Percentiles rank a stretch among this genome's conserved stretches.
Evolutionary conservation across 768 basidiomycete species (phyloP).

Genomic region (Xerocomus brunneocitrinus): DNA sequence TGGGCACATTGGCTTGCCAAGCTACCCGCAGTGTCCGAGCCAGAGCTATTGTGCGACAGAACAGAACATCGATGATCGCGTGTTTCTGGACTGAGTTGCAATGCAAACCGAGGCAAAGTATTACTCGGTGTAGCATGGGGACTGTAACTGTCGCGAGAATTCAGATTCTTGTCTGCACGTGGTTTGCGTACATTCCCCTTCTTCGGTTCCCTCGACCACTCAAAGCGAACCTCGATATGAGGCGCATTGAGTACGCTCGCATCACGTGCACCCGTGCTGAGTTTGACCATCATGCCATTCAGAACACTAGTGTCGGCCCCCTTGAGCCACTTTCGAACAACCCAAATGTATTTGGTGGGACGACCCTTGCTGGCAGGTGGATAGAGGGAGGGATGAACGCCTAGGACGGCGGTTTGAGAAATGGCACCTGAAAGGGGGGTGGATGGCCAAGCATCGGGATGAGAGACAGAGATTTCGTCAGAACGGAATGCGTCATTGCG

Average conservation of each 20-base stretch:
- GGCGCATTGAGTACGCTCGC: slow-evolving; percentile 18
- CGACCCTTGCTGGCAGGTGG: slow-evolving; percentile 40
- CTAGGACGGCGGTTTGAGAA: slow-evolving; percentile 50
- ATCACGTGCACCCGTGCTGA: slow-evolving; percentile 29
- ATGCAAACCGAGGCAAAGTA: slow-evolving; percentile 3
- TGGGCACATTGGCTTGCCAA: slow-evolving; percentile 12
- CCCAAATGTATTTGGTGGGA: slow-evolving; percentile 64
- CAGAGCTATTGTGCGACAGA: slow-evolving; percentile 37
- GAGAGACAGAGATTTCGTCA: slow-evolving; percentile 16
- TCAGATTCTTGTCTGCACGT: slow-evolving; percentile 15
- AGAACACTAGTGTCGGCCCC: slow-evolving; percentile 42
- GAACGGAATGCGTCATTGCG: slow-evolving; percentile 5
- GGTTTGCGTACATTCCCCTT: slow-evolving; percentile 20
- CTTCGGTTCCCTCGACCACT: slow-evolving; percentile 57
- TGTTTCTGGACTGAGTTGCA: slow-evolving; percentile 9
- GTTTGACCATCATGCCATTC: slow-evolving; percentile 41
- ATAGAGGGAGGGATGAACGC: slow-evolving; percentile 62
- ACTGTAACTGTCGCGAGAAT: slow-evolving; percentile 7
- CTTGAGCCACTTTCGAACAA: slow-evolving; percentile 73
- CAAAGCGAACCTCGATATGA: slow-evolving; percentile 68
- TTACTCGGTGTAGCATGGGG: slow-evolving; percentile 9
- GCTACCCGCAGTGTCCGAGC: slow-evolving; percentile 31
- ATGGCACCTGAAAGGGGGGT: slow-evolving; percentile 11
- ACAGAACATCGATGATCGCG: slow-evolving; percentile 36
- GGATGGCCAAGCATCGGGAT: slow-evolving; percentile 9